phyloP scores from a whole-genome alignment of 2,329 filamentous ascomycete genomes.

The Endocalyx cinctus region DNA sequence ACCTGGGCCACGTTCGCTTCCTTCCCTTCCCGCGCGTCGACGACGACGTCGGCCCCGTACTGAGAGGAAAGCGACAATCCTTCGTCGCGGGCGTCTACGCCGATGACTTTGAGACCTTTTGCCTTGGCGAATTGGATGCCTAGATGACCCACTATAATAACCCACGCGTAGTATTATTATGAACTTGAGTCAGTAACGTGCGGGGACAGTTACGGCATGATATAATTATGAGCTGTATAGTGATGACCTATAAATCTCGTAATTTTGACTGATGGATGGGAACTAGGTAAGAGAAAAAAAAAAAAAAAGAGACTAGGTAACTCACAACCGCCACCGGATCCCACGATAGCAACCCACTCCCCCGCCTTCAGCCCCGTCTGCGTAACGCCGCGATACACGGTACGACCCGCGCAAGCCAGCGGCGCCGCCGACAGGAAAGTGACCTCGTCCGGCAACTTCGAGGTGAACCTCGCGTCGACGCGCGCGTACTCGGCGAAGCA shows the following conservation, averaged over 20 bases:
- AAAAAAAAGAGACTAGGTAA: no score
- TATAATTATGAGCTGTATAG: no score
- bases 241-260: no score
- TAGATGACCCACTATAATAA: constrained; percentile 52
- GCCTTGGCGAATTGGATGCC: constrained; percentile 44
- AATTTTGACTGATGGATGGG: no score
- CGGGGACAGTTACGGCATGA: no score
- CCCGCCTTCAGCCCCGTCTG: constrained; percentile 31
- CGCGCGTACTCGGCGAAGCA: constrained; percentile 53
- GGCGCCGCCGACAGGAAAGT: constrained; percentile 49
- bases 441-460: constrained; percentile 42
- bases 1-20: constrained; percentile 43
- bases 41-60: constrained; percentile 45
- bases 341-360: constrained; percentile 40
- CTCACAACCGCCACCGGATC: constrained; percentile 46
- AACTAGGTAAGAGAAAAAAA: no score
- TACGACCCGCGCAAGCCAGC: constrained; percentile 51
- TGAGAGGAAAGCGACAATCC: constrained; percentile 42
- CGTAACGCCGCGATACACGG: constrained; percentile 42
- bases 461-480: constrained; percentile 42
- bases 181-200: no score
- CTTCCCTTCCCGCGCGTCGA: constrained; percentile 47
- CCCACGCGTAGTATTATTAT: no score
- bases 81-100: constrained; percentile 50
- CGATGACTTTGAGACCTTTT: constrained; percentile 46